Conservation (phyloP, 2,329 filamentous ascomycete genomes). For the Chalaropsis thielavioides region DNA sequence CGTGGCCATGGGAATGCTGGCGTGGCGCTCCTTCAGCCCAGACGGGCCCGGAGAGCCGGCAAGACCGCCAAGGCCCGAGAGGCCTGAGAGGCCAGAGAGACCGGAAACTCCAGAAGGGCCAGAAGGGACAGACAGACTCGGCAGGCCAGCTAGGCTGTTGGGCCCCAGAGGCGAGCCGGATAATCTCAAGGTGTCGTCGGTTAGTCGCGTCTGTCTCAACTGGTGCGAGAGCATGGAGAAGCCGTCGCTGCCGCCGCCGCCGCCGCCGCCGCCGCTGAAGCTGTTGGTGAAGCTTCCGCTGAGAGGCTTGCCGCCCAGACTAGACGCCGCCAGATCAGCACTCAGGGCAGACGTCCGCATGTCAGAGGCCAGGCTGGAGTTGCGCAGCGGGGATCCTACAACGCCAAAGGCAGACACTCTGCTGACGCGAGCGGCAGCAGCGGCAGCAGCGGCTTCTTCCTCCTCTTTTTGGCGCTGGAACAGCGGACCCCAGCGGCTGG, state of each 20-base stretch:
- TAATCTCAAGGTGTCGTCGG: constrained; percentile 7
- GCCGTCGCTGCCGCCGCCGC: too few relatives aligned
- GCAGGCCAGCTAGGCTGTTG: constrained; percentile 3
- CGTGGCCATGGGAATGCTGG: constrained; percentile 1
- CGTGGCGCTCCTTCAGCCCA: constrained; percentile 7
- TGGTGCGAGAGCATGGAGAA: constrained; percentile 16
- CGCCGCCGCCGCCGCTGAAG: constrained; percentile 6
- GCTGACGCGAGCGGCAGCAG: constrained; percentile 19
- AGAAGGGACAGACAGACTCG: not conserved
- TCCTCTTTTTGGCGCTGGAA: constrained; percentile 46
- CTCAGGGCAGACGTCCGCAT: constrained; percentile 5
- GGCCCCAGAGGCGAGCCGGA: constrained; percentile 8
- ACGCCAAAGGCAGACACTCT: constrained; percentile 47
- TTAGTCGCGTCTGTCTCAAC: constrained; percentile 10
- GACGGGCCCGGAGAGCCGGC: too few relatives aligned
- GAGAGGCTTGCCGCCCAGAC: constrained; percentile 7
- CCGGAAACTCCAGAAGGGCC: not conserved
- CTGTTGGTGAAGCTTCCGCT: constrained; percentile 9
- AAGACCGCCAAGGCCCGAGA: too few relatives aligned
- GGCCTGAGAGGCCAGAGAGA: not conserved
- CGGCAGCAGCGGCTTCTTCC: constrained; percentile 28
- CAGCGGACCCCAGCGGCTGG: constrained; percentile 45
- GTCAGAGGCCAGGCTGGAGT: constrained; percentile 44
- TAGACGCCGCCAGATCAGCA: constrained; percentile 3
- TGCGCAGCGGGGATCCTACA: constrained; percentile 50